Base-by-base conservation (phyloP, 1,284 basidiomycete genomes). In the Hypsizygus ulmarius region DNA sequence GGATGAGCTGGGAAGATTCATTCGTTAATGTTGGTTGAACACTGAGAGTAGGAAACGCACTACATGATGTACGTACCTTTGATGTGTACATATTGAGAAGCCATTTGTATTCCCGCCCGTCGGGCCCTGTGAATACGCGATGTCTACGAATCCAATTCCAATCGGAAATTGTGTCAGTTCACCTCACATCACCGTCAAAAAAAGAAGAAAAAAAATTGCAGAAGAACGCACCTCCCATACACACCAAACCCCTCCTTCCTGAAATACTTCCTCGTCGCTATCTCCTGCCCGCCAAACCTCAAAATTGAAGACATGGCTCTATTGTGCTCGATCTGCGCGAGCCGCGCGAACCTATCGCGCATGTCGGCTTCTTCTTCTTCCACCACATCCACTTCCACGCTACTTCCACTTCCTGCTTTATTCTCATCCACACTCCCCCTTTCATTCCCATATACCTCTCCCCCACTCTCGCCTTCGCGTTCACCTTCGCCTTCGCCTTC, bases 71-170 rank as follows among this genome's bases (percentile, higher is more conserved):
- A 25, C 43, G 14, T 30, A 63, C 66, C 56, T 64, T 51, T 0
- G 59, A 54, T 3, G 44, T 53, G 10, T 32, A 46, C 18, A 40
- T 38, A 8, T 49, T 52, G 36, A 68, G 45, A 5, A 57, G 57
- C 69, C 69, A 71, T 38, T 59, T 62, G 41, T 69, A 72, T 49
- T 67, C 65, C 36, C 59, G 61, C 1, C 67, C 65, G 43, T 72
- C 69, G 1, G 55, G 60, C 0, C 56, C 67, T 15, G 54, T 63
- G 45, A 70, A 70, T 3, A 61, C 51, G 2, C 62, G 62, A 49
- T 62, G 47, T 12, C 65, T 68, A 19, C 16, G 19, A 8, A 18
- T n/a, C 15, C n/a, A 7, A 36, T 15, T 10, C 15, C 36, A 3
- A n/a, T n/a, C n/a, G n/a, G n/a, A 10, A 18, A 12, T 7, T 11